Percentiles rank a stretch among this genome's conserved stretches.
Conservation (phyloP, 164 flowering plant genomes). For the Nymphaea thermarum region DNA sequence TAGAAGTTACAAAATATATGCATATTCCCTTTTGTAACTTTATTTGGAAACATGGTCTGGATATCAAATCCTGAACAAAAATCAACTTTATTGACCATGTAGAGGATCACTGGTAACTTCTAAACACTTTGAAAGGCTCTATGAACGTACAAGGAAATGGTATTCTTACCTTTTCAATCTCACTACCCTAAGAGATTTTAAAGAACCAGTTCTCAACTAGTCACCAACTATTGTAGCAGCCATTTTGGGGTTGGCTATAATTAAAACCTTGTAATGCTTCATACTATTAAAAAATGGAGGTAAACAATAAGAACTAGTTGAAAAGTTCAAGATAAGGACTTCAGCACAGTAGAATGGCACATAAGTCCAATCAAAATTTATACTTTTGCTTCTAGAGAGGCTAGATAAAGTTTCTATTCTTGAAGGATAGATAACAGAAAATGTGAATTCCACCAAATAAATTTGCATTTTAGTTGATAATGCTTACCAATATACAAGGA, state of each 20-base stretch:
- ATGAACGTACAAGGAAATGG: constrained; percentile 23
- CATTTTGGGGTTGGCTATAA: constrained; percentile 38
- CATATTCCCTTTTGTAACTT: no score
- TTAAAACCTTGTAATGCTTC: constrained; percentile 53
- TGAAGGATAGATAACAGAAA: no score
- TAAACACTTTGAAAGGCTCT: constrained; percentile 21
- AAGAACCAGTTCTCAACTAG: constrained; percentile 22
- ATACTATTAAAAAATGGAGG: constrained; percentile 59
- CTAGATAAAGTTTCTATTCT: neutral
- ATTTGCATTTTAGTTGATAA: neutral
- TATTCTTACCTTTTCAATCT: constrained; percentile 61
- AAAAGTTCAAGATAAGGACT: constrained; percentile 63
- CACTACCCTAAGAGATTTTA: constrained; percentile 44
- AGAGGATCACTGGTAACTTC: constrained; percentile 51
- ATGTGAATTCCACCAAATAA: no score
- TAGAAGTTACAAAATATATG: no score
- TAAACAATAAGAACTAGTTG: constrained; percentile 36
- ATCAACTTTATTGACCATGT: constrained; percentile 21
- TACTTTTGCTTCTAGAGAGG: constrained; percentile 45
- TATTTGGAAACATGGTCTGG: constrained; percentile 24
- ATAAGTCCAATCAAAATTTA: constrained; percentile 44
- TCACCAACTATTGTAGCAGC: constrained; percentile 31
- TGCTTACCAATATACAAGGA: constrained; percentile 65
- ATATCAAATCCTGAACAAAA: neutral
- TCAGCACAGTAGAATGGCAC: constrained; percentile 71